Base-by-base conservation (phyloP, 306 rosid genomes). In the Prinsepia uniflora region DNA sequence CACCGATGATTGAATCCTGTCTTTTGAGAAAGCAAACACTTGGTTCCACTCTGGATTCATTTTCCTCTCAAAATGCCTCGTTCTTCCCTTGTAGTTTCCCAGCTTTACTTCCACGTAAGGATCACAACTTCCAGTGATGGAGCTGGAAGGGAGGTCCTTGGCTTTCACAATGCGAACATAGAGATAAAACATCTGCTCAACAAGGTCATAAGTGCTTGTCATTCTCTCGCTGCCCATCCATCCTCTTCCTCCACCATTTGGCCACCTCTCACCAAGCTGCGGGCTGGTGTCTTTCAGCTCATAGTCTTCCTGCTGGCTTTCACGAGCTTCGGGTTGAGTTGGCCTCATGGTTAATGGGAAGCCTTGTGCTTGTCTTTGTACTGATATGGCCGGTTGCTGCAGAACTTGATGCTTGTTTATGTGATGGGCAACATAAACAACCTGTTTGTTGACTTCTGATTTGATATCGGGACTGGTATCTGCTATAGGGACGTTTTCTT, bases 11-110 rank as follows among this genome's bases (percentile, higher is more conserved):
- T 94, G 98, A 49, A 94, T 81, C 34, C 86, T 82, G 10, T 90
- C 95, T 79, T 94, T 94, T 48, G 98, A 93, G 82, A 88, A 93
- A 72, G 98, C 86, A 72, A 88, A 93, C 43, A 93, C 97, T 73
- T 94, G 97, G 78, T 94, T 90, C 97, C 98, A 90, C 79, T 94
- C 97, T 5, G 98, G 98, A 46, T 87, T 90, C 56, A 72, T 63
- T 77, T 83, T 94, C 80, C 81, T 89, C 75, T 94, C 98, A 10
- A 87, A 71, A 39, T 89, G 92, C 79, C 18, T 87, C 43, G 98
- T 94, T 78, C 88, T 86, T 63, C 98, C 98, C 75, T 84, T 93
- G 42, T 88, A 93, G 80, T 93, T 93, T 42, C 98, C 98, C 46
- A 93, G 72, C 78, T 84, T 90, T 39, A 92, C 96, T 71, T 93